phyloP scores from a whole-genome alignment of 208 protist species.

The Crithidia brevicula region DNA sequence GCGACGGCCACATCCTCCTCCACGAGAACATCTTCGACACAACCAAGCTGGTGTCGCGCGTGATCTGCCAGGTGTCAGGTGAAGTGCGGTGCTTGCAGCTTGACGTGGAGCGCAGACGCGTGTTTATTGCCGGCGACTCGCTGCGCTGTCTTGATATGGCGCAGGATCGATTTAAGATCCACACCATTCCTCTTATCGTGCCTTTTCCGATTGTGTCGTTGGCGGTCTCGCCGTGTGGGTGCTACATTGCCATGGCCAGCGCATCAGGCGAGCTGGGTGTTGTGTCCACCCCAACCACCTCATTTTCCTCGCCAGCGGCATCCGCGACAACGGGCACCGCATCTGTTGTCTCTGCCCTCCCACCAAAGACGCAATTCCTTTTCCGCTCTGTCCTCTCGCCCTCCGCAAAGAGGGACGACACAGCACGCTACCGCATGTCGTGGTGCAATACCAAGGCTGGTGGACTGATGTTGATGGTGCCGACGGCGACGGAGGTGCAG shows the following conservation, averaged over 20 bases:
- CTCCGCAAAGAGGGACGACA: conserved; percentile 49
- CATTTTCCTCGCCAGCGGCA: background rate
- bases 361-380: conserved; percentile 28
- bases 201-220: conserved; percentile 68
- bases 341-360: background rate
- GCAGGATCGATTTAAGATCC: conserved; percentile 45
- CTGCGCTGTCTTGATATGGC: conserved; percentile 74
- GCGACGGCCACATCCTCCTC: conserved; percentile 76
- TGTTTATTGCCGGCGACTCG: conserved; percentile 89
- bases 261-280: conserved; percentile 61
- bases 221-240: conserved; percentile 68
- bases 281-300: conserved; percentile 11
- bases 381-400: conserved; percentile 53
- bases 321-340: conserved; percentile 1
- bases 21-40: conserved; percentile 64
- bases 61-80: conserved; percentile 80
- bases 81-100: conserved; percentile 77
- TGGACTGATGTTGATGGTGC: conserved; percentile 57
- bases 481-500: conserved; percentile 45
- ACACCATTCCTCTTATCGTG: conserved; percentile 60
- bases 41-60: conserved; percentile 45
- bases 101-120: conserved; percentile 54
- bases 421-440: conserved; percentile 48
- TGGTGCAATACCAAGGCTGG: conserved; percentile 46
- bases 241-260: conserved; percentile 69